Evolutionary conservation across 2,329 filamentous ascomycete species (phyloP), one percentile per base, ranked within the genome.

Genomic region (Cephalotrichum gorgonifer): DNA sequence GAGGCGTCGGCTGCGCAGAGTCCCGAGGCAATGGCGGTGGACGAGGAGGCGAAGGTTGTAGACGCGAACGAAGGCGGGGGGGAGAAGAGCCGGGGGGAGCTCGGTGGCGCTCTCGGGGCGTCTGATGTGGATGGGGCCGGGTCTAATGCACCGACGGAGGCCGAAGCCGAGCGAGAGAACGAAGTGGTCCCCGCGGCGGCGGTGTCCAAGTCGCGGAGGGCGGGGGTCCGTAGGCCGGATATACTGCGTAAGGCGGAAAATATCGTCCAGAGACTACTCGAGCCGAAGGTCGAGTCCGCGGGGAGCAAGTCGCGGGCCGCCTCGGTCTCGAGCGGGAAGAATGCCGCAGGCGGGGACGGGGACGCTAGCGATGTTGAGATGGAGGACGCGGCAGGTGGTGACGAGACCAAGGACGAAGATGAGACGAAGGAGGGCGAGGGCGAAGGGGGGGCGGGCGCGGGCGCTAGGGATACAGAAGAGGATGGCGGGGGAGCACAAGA

Each of bases 201-300:
- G 44, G 69, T 59, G 33, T 68, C 59, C 11, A 69, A 68, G 3
- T 55, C 60, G 11, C 65, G 71, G 11, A 70, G 67, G 49, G 55
- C 63, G 0, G 75, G 71, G 1, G 71, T 81, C 1, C 64, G 77
- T 17, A 65, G 75, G 26, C 73, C 75, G 0, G 79, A 84, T 50
- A 68, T 84, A 27, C 65, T 83, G 2, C 75, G 78, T 30, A 79
- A 78, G 56, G 79, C 80, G 0, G 80, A 84, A 53, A 74, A 79
- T 53, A 75, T 75, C 4, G 72, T 81, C 4, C 54, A 70, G 15
- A 71, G 73, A 3, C 68, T 71, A 0, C 60, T 72, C 28, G 77
- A 80, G 45, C 70, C 71, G 4, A 76, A 73, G 52, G 27, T 35
- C 22, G 47, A 44, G 9, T 6, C 39, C 46, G 17, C 33, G 14